These are phyloP conservation scores for Emmonsiellopsis sp. DNA, from an alignment of 2,329 filamentous ascomycete species.

Conservation along the genomic window DNA sequence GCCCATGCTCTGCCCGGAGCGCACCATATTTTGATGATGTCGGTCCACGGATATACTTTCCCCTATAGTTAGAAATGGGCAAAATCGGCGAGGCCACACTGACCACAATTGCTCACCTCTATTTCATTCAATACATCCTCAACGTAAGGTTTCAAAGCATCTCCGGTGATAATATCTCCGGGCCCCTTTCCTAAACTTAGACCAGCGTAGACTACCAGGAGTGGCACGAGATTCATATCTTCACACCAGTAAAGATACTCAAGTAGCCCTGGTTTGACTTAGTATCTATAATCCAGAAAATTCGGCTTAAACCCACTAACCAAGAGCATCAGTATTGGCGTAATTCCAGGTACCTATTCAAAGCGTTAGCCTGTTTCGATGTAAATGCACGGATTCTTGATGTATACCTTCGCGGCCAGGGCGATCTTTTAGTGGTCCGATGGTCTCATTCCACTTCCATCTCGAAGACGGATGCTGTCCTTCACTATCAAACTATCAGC, in stretches of 20 bases:
- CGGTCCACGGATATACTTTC: constrained; percentile 46
- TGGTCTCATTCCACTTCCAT: constrained; percentile 35
- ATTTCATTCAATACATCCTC: constrained; percentile 54
- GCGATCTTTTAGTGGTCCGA: constrained; percentile 33
- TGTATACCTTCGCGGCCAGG: constrained; percentile 42
- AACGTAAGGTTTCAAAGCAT: constrained; percentile 46
- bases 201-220: constrained; percentile 51
- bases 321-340: constrained; percentile 53
- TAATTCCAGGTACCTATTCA: constrained; percentile 44
- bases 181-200: constrained; percentile 46
- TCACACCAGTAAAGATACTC: constrained; percentile 55
- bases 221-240: constrained; percentile 48
- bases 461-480: constrained; percentile 20
- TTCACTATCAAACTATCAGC: constrained; percentile 10
- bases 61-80: background rate
- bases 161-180: constrained; percentile 37
- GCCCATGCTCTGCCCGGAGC: constrained; percentile 48
- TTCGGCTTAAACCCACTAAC: constrained; percentile 19
- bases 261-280: constrained; percentile 28
- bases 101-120: constrained; percentile 28
- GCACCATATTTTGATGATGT: constrained; percentile 47
- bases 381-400: background rate
- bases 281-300: background rate
- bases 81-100: background rate
- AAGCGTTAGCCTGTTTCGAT: background rate